Percentiles rank a stretch among this genome's conserved stretches.
Evolutionary conservation across 345 rosid species (phyloP).

Genomic region (Gossypium mustelinum): DNA sequence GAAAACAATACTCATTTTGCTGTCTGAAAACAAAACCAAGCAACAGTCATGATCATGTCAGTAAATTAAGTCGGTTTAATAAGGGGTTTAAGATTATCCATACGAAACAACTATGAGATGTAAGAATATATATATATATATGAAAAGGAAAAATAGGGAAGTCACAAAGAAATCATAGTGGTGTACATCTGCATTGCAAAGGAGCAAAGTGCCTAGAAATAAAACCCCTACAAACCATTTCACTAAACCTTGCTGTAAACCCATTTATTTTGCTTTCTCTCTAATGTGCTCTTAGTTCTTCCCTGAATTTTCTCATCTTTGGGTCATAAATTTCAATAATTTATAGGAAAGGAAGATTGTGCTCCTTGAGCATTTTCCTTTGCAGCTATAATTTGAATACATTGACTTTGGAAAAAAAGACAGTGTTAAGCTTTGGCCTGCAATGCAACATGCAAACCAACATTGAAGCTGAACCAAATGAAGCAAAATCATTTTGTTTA

Average conservation of each 20-base stretch:
- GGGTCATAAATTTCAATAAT: neutral
- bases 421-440: too few species aligned
- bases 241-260: neutral
- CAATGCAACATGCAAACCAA: too few species aligned
- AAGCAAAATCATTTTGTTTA: too few species aligned
- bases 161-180: neutral
- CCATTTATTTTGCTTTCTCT: neutral
- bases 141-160: neutral
- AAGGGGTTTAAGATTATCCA: too few species aligned
- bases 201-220: neutral
- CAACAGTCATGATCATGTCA: too few species aligned
- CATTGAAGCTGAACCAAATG: too few species aligned
- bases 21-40: too few species aligned
- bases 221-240: neutral
- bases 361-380: neutral
- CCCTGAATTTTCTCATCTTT: neutral
- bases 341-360: neutral
- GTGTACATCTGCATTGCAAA: slow-evolving; percentile 4
- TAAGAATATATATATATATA: neutral
- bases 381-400: neutral
- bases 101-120: neutral
- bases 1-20: too few species aligned
- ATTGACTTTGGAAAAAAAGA: neutral
- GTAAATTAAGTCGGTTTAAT: too few species aligned
- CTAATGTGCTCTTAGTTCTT: neutral